Conservation (phyloP, 805 yeast species). For the Suhomyces canberraensis region DNA sequence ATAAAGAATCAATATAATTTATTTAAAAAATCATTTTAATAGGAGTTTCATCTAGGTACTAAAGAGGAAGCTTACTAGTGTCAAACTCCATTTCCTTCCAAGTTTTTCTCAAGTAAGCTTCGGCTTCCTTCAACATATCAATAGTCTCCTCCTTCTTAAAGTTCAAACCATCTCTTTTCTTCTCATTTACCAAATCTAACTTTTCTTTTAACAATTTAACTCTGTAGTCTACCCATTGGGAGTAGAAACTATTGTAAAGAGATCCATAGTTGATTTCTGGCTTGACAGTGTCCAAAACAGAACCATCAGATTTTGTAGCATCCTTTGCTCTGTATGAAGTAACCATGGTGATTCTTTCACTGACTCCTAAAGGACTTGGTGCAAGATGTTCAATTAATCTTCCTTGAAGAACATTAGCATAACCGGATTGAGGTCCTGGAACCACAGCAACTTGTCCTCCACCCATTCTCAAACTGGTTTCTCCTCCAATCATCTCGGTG, state of each 20-base stretch:
- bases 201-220: conserved; percentile 23
- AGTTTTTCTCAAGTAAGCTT: conserved; percentile 21
- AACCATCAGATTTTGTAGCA: conserved; percentile 24
- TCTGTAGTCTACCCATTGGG: conserved; percentile 36
- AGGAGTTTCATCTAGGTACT: no score
- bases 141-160: conserved; percentile 24
- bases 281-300: conserved; percentile 35
- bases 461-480: conserved; percentile 46
- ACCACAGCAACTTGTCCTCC: conserved; percentile 8
- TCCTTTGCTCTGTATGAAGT: conserved; percentile 37
- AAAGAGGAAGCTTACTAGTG: no score
- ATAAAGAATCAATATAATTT: no score
- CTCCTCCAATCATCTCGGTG: conserved; percentile 57
- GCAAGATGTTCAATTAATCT: conserved; percentile 46
- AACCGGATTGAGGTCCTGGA: conserved; percentile 46
- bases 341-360: conserved; percentile 43
- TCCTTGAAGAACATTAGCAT: conserved; percentile 49
- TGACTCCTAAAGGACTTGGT: conserved; percentile 37
- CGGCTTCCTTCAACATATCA: conserved; percentile 21
- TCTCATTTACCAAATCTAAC: conserved; percentile 18
- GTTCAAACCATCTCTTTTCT: conserved; percentile 11
- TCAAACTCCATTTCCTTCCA: conserved; percentile 35
- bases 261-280: conserved; percentile 39
- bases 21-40: no score
- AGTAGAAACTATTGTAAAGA: conserved; percentile 32